These are phyloP conservation scores for Linum lewisii DNA, from an alignment of 345 rosid species.

Conservation along the genomic window DNA sequence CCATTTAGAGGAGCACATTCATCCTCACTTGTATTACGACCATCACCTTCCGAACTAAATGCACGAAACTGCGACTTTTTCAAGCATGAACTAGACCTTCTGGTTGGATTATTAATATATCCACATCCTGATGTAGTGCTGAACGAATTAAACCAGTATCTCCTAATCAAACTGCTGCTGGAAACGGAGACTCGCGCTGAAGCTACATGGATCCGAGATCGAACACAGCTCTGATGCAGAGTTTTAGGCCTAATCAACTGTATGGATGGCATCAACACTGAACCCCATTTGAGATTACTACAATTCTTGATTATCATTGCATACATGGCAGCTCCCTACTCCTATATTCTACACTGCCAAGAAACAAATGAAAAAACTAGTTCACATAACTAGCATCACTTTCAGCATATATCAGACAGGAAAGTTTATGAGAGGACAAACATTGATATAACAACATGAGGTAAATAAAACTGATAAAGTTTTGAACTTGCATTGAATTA, in stretches of 20 bases:
- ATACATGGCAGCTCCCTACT: slow-evolving; percentile 42
- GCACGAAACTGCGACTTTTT: slow-evolving; percentile 36
- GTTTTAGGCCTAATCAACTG: slow-evolving; percentile 28
- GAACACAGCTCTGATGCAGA: slow-evolving; percentile 25
- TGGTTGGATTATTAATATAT: slow-evolving; percentile 10
- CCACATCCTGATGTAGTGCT: slow-evolving; percentile 21
- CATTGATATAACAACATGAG: too few species aligned
- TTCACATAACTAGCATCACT: neutral
- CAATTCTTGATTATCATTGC: slow-evolving; percentile 39
- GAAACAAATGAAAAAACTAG: neutral
- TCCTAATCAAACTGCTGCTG: slow-evolving; percentile 28
- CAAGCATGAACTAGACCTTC: slow-evolving; percentile 17
- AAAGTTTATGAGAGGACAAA: too few species aligned
- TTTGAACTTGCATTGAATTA: too few species aligned
- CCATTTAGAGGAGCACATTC: slow-evolving; percentile 42
- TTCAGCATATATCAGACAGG: neutral
- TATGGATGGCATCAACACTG: slow-evolving; percentile 38
- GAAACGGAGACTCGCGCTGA: slow-evolving; percentile 16
- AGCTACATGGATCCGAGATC: slow-evolving; percentile 21
- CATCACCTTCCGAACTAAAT: slow-evolving; percentile 80
- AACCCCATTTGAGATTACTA: slow-evolving; percentile 56
- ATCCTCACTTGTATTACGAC: slow-evolving; percentile 70
- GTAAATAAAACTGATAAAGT: neutral
- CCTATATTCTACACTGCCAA: neutral
- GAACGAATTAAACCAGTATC: slow-evolving; percentile 15